Evolutionary conservation across 2,329 filamentous ascomycete genomes (phyloP).

Genomic region (Alternaria sp.): DNA sequence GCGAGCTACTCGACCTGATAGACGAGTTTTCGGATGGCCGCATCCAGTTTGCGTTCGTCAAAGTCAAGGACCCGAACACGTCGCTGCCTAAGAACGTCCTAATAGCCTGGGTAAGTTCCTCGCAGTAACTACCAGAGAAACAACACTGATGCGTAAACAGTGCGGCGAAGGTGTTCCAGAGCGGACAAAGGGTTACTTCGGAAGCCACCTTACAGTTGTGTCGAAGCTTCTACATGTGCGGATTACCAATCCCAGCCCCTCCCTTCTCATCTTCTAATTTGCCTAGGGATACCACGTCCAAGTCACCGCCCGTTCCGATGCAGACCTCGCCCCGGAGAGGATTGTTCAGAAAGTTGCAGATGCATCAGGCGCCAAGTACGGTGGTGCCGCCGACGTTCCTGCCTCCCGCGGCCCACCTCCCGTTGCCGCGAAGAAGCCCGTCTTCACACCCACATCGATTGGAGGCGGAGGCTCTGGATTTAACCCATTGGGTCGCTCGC

Average conservation of each 20-base stretch:
- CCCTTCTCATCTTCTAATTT: conserved; percentile 36
- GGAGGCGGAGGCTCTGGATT: conserved; percentile 64
- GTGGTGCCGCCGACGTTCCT: conserved; percentile 67
- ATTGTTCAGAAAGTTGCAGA: conserved; percentile 95
- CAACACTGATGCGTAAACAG: conserved; percentile 50
- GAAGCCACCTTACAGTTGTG: conserved; percentile 87
- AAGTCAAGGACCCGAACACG: conserved; percentile 94
- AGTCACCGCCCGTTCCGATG: conserved; percentile 91
- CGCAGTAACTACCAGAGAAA: conserved; percentile 4
- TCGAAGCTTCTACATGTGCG: conserved; percentile 85
- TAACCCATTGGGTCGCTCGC: conserved; percentile 74
- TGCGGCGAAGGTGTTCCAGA: conserved; percentile 98
- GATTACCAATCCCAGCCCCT: conserved; percentile 13
- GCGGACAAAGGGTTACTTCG: conserved; percentile 97
- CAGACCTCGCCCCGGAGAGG: conserved; percentile 83
- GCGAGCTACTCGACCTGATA: conserved; percentile 85
- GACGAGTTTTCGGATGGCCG: conserved; percentile 97
- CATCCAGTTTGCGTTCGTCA: conserved; percentile 95
- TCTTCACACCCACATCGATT: conserved; percentile 80
- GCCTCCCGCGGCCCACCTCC: conserved; percentile 68
- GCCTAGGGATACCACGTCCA: conserved; percentile 89
- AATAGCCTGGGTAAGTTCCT: conserved; percentile 76
- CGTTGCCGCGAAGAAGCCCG: conserved; percentile 84
- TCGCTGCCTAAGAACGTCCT: conserved; percentile 88
- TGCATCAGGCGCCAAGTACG: conserved; percentile 94